A percentile compares a stretch with the other conserved stretches of the same genome.
Evolutionary conservation across 2,329 filamentous ascomycete species (phyloP).

Genomic region (Trichoderma sp.): DNA sequence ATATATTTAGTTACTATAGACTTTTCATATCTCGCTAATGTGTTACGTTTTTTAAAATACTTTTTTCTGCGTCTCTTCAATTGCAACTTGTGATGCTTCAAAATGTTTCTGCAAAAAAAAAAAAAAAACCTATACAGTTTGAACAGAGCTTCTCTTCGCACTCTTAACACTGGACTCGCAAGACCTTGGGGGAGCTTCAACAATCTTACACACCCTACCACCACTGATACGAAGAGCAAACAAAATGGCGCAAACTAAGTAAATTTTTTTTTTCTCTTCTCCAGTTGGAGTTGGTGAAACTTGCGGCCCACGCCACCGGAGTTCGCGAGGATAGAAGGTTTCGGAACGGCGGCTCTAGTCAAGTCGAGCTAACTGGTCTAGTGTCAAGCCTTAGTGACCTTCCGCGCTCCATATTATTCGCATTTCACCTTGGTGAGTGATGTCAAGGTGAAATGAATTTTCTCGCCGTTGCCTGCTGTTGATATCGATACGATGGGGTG

Average conservation of each 20-base stretch:
- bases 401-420: not conserved
- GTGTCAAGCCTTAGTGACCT: conserved; percentile 3
- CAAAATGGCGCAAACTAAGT: conserved; percentile 12
- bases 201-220: not conserved
- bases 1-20: conserved; percentile 20
- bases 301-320: conserved; percentile 15
- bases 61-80: not conserved
- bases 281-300: not conserved
- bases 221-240: not conserved
- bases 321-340: conserved; percentile 9
- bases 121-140: not conserved
- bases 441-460: not conserved
- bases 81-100: not conserved
- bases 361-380: conserved; percentile 1
- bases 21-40: conserved; percentile 19
- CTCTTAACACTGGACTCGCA: not conserved
- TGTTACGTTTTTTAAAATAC: conserved; percentile 10
- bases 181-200: not conserved
- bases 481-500: not conserved
- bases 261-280: not conserved
- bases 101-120: not conserved
- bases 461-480: not conserved
- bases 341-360: conserved; percentile 15
- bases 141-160: not conserved
- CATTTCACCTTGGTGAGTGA: not conserved